These are phyloP conservation scores for Platanus orientalis DNA, from an alignment of 164 flowering plant species.

Conservation along the genomic window DNA sequence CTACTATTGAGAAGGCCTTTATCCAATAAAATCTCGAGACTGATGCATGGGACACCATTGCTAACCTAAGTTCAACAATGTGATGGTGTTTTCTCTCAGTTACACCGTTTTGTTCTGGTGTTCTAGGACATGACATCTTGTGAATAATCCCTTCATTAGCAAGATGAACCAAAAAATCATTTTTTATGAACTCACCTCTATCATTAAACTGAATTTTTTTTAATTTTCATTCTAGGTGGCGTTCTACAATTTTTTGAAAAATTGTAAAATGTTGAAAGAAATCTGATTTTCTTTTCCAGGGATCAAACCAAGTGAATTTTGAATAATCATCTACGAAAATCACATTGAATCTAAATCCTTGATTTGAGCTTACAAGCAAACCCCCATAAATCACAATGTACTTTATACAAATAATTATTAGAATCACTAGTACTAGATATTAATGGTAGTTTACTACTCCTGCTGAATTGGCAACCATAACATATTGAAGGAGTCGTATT, in stretches of 20 bases:
- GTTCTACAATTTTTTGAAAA: constrained; percentile 1
- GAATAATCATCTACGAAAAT: constrained; percentile 10
- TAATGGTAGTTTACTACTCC: neutral
- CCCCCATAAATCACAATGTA: constrained; percentile 10
- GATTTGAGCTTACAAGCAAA: neutral
- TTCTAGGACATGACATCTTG: neutral
- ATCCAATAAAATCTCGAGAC: constrained; percentile 6
- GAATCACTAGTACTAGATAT: neutral
- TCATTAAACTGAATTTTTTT: constrained; percentile 3
- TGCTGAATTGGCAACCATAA: neutral
- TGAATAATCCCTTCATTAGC: neutral
- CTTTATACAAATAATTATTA: neutral
- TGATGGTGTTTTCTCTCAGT: constrained; percentile 16
- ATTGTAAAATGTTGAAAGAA: neutral
- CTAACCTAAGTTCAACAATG: neutral
- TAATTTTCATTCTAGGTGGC: neutral
- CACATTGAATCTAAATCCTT: neutral
- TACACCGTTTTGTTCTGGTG: constrained; percentile 14
- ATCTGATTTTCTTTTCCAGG: constrained; percentile 7
- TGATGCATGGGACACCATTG: constrained; percentile 1
- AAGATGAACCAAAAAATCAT: neutral
- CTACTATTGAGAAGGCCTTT: constrained; percentile 1
- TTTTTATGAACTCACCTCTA: constrained; percentile 1
- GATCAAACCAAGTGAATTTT: constrained; percentile 8
- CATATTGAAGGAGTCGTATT: neutral